A percentile compares a stretch with the other conserved stretches of the same genome.
Evolutionary conservation across 1,284 basidiomycete species (phyloP).

Genomic region (Tetrapyrgos nigripes): DNA sequence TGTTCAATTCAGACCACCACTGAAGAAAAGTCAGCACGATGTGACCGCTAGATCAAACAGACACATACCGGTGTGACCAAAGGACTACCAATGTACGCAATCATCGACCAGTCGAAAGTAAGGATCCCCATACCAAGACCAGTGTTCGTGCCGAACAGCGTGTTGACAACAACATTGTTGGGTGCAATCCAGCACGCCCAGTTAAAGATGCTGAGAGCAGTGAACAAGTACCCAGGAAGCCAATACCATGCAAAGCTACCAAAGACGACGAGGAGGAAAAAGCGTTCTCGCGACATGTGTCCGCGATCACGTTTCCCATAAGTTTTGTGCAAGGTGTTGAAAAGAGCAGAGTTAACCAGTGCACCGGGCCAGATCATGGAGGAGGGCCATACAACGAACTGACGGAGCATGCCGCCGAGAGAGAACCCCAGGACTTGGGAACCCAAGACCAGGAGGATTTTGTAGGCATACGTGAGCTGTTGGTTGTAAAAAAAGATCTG

Average conservation of each 20-base stretch:
- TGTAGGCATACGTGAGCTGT: conserved; percentile 59
- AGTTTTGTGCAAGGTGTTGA: conserved; percentile 90
- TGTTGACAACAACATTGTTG: conserved; percentile 82
- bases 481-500: conserved; percentile 76
- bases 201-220: conserved; percentile 82
- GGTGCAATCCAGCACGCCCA: conserved; percentile 97
- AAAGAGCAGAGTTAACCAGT: conserved; percentile 86
- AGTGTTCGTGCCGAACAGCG: conserved; percentile 77
- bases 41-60: conserved; percentile 1
- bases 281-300: conserved; percentile 79
- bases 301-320: conserved; percentile 72
- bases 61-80: conserved; percentile 83
- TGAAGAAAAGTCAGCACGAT: conserved; percentile 34
- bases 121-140: conserved; percentile 87
- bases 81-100: conserved; percentile 82
- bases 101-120: conserved; percentile 93
- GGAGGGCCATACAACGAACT: conserved; percentile 89
- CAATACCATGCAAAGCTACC: conserved; percentile 84
- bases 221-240: conserved; percentile 86
- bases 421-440: conserved; percentile 80
- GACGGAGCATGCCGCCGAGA: conserved; percentile 80
- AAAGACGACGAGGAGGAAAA: conserved; percentile 70
- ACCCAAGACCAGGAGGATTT: conserved; percentile 74
- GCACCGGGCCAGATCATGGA: conserved; percentile 97
- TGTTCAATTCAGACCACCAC: conserved; percentile 95